Percentiles rank a stretch among this genome's conserved stretches.
phyloP scores from a whole-genome alignment of 2,329 filamentous ascomycete genomes.

The Achaetomium macrosporum region DNA sequence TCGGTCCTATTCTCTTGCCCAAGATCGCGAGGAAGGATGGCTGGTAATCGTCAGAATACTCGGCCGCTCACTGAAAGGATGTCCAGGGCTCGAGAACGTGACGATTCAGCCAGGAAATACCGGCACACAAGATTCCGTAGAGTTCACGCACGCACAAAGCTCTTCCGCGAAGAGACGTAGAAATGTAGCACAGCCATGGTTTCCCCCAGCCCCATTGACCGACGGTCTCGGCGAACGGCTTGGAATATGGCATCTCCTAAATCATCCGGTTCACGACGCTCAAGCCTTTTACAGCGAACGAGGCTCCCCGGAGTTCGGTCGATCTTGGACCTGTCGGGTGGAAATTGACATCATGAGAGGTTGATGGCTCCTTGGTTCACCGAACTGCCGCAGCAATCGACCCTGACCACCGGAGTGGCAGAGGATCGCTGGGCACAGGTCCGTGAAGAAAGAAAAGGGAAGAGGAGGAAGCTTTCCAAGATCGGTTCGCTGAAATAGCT shows the following conservation, averaged over 20 bases:
- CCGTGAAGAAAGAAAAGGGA: conserved; percentile 48
- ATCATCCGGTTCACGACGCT: conserved; percentile 54
- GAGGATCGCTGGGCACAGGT: conserved; percentile 84
- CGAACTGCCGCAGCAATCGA: conserved; percentile 81
- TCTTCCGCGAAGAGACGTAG: conserved; percentile 48
- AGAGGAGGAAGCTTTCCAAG: conserved; percentile 21
- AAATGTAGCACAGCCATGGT: conserved; percentile 59
- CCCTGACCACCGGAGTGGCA: conserved; percentile 54
- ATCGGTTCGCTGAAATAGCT: conserved; percentile 17
- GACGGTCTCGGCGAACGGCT: conserved; percentile 85
- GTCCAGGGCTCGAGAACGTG: no score
- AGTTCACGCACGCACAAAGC: neutral
- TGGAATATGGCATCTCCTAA: conserved; percentile 78
- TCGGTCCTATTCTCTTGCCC: no score
- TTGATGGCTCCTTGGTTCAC: conserved; percentile 74
- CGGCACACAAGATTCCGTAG: neutral
- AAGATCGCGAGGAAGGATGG: no score
- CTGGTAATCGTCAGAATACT: no score
- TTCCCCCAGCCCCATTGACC: conserved; percentile 85
- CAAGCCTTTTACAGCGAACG: conserved; percentile 64
- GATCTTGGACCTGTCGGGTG: conserved; percentile 93
- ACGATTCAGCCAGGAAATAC: neutral
- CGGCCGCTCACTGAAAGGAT: no score
- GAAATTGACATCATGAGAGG: conserved; percentile 74
- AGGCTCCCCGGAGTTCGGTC: conserved; percentile 58